A percentile compares a stretch with the other conserved stretches of the same genome.
Evolutionary conservation across 331 rosid species (phyloP).

Genomic region (Malus hybrid): DNA sequence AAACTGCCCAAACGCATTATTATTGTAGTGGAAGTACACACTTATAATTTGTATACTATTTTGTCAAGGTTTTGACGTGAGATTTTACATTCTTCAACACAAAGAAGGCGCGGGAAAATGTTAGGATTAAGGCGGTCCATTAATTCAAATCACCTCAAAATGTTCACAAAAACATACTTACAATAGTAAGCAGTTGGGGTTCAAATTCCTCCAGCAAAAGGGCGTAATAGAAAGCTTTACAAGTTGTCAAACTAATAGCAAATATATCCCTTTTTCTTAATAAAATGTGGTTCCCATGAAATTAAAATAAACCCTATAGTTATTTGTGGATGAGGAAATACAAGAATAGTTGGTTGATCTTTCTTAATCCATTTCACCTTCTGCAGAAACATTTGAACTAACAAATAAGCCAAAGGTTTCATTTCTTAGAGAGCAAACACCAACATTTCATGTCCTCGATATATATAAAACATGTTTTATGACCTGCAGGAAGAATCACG

Average conservation of each 20-base stretch:
- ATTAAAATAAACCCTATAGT: background rate
- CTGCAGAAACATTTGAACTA: conserved; percentile 46
- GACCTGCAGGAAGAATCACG: background rate
- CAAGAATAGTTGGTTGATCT: conserved; percentile 46
- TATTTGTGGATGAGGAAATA: conserved; percentile 9
- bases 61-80: background rate
- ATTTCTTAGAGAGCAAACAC: conserved; percentile 16
- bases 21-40: too few species aligned
- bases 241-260: background rate
- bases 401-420: conserved; percentile 22
- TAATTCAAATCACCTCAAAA: too few species aligned
- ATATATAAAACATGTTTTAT: background rate
- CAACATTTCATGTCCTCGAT: background rate
- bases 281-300: background rate
- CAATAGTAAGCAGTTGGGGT: background rate
- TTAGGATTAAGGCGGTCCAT: too few species aligned
- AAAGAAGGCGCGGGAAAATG: too few species aligned
- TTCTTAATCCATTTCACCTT: conserved; percentile 48
- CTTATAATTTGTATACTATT: too few species aligned
- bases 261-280: background rate
- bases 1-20: too few species aligned
- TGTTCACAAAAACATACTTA: background rate
- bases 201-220: background rate
- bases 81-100: too few species aligned
- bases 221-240: background rate